Conservation (phyloP, 192 early-diverging fungal genomes). For the Backusella parvicylindrica region DNA sequence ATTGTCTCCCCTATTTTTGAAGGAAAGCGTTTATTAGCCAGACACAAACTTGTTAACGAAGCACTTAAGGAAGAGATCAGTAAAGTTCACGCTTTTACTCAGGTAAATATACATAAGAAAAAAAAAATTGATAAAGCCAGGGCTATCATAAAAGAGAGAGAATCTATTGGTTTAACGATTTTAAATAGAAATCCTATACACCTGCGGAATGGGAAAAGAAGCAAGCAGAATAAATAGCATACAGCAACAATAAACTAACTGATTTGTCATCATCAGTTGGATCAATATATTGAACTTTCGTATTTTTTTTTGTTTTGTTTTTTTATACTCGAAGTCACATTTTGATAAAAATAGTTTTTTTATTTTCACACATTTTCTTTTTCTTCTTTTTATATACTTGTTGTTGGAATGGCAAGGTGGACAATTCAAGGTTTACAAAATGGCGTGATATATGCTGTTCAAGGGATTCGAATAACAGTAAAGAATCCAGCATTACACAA, state of each 20-base stretch:
- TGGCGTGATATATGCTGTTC: constrained; percentile 38
- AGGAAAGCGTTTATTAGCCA: constrained; percentile 63
- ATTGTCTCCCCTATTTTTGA: constrained; percentile 75
- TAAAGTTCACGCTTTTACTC: constrained; percentile 81
- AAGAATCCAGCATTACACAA: constrained; percentile 45
- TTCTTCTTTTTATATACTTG: neutral
- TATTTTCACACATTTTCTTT: neutral
- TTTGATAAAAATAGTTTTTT: neutral
- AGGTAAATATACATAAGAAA: constrained; percentile 46
- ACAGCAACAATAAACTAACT: neutral
- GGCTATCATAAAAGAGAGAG: no score
- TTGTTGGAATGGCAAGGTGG: constrained; percentile 19
- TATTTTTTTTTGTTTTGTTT: no score
- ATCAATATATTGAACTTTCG: no score
- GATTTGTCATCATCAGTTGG: constrained; percentile 2
- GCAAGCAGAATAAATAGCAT: neutral
- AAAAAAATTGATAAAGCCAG: neutral
- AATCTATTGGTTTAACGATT: neutral
- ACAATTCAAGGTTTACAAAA: constrained; percentile 36
- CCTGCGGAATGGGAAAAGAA: constrained; percentile 31
- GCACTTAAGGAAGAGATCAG: constrained; percentile 74
- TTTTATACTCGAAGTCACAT: neutral
- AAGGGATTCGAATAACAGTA: constrained; percentile 41
- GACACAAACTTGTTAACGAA: constrained; percentile 82
- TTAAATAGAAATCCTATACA: constrained; percentile 26